Conservation (phyloP, 73 alveolate genomes). For the Blepharisma japonicum region DNA sequence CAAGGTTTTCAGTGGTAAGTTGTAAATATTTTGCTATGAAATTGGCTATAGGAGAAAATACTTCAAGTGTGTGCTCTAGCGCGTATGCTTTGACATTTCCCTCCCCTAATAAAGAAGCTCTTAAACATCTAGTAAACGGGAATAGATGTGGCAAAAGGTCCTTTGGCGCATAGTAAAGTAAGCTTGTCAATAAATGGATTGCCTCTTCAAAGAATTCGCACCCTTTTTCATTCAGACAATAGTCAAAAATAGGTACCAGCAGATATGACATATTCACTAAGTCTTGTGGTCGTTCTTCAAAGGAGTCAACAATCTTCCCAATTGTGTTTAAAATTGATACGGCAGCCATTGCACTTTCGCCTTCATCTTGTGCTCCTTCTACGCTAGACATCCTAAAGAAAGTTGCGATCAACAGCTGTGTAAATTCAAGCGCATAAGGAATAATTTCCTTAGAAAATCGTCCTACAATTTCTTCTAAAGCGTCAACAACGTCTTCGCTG, state of each 20-base stretch:
- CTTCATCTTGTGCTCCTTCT: constrained; percentile 59
- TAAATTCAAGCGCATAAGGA: constrained; percentile 59
- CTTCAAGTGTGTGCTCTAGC: not conserved
- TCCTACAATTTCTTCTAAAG: constrained; percentile 61
- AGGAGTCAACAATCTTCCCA: constrained; percentile 45
- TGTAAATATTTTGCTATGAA: constrained; percentile 10
- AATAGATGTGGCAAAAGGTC: constrained; percentile 38
- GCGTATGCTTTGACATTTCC: constrained; percentile 33
- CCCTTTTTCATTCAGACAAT: constrained; percentile 25
- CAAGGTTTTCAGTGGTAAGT: not conserved
- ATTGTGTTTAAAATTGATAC: constrained; percentile 44
- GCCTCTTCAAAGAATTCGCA: constrained; percentile 62
- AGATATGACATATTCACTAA: constrained; percentile 38
- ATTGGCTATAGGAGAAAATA: constrained; percentile 16
- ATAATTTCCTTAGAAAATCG: constrained; percentile 47
- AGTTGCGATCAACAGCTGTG: constrained; percentile 38
- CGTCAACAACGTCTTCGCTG: constrained; percentile 63
- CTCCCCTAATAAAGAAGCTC: constrained; percentile 5
- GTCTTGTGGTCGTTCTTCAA: constrained; percentile 41
- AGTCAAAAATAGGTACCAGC: constrained; percentile 43
- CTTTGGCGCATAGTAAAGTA: constrained; percentile 49
- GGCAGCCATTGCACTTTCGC: constrained; percentile 66
- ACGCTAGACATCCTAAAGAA: constrained; percentile 38
- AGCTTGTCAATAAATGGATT: constrained; percentile 50
- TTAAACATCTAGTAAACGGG: constrained; percentile 29